These are phyloP conservation scores for Trichoderma lentiforme DNA, from an alignment of 2,329 filamentous ascomycete species.

Conservation along the genomic window DNA sequence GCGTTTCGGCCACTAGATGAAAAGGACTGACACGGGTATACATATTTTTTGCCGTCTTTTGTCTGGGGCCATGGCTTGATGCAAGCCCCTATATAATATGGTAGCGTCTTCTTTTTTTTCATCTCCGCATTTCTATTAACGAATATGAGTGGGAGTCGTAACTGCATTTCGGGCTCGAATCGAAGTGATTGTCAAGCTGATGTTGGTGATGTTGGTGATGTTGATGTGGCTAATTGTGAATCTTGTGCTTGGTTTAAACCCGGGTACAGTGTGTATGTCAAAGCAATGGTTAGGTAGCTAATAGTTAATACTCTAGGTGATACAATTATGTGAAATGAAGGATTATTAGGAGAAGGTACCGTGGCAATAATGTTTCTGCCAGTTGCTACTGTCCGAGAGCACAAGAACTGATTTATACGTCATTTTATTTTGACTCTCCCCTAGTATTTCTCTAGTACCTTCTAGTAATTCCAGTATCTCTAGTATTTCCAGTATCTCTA, in stretches of 20 bases:
- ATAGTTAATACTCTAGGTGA: too few relatives aligned
- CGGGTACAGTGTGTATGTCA: background rate
- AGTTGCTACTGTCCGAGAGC: background rate
- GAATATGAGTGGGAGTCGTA: background rate
- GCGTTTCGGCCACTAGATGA: constrained; percentile 2
- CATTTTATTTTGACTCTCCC: too few relatives aligned
- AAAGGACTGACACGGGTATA: background rate
- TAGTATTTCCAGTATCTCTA: background rate
- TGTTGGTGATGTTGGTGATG: background rate
- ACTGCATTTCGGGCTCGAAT: background rate
- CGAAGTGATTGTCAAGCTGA: background rate
- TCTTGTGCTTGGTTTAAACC: background rate
- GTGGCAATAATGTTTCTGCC: background rate
- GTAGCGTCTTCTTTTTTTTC: constrained; percentile 2
- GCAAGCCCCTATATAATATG: constrained; percentile 3
- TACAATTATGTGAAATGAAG: background rate
- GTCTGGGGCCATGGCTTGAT: background rate
- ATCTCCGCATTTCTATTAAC: background rate
- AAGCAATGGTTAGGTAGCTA: background rate
- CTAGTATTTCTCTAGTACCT: too few relatives aligned
- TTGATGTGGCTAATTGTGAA: background rate
- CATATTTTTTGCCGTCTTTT: background rate
- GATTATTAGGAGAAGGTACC: background rate
- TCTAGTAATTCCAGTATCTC: background rate
- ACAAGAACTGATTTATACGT: too few relatives aligned